These are phyloP conservation scores for Apophysomyces sp. DNA, from an alignment of 371 early-diverging fungal genomes.

Conservation along the genomic window DNA sequence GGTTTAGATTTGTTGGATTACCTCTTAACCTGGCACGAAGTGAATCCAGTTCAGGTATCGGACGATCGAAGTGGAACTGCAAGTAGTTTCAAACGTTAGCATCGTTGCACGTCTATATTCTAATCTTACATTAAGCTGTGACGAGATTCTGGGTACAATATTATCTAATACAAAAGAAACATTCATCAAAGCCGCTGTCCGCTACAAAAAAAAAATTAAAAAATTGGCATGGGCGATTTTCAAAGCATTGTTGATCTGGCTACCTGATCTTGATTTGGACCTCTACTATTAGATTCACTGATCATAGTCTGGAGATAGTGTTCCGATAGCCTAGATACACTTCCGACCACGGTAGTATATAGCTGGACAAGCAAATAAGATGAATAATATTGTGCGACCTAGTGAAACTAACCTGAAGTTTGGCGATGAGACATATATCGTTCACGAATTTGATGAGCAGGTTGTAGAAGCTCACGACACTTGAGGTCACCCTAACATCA, in stretches of 20 bases:
- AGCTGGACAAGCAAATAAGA: constrained; percentile 16
- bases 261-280: constrained; percentile 41
- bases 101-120: neutral
- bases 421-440: constrained; percentile 71
- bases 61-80: constrained; percentile 61
- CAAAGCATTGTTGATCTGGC: too few relatives aligned
- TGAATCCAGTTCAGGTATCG: constrained; percentile 64
- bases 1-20: constrained; percentile 6
- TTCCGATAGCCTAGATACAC: constrained; percentile 40
- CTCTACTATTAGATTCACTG: constrained; percentile 26
- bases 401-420: constrained; percentile 51
- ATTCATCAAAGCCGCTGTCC: constrained; percentile 56
- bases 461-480: constrained; percentile 64
- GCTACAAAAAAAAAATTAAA: too few relatives aligned
- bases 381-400: neutral
- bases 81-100: neutral
- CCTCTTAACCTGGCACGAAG: constrained; percentile 58
- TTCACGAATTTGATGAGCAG: constrained; percentile 78
- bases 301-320: constrained; percentile 42
- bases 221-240: too few relatives aligned
- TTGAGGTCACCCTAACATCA: constrained; percentile 52
- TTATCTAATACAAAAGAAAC: constrained; percentile 61
- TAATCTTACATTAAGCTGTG: constrained; percentile 50
- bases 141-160: constrained; percentile 59
- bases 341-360: constrained; percentile 42